Evolutionary conservation across 2,329 filamentous ascomycete genomes (phyloP).

Genomic region (Epichloe coenophiala): DNA sequence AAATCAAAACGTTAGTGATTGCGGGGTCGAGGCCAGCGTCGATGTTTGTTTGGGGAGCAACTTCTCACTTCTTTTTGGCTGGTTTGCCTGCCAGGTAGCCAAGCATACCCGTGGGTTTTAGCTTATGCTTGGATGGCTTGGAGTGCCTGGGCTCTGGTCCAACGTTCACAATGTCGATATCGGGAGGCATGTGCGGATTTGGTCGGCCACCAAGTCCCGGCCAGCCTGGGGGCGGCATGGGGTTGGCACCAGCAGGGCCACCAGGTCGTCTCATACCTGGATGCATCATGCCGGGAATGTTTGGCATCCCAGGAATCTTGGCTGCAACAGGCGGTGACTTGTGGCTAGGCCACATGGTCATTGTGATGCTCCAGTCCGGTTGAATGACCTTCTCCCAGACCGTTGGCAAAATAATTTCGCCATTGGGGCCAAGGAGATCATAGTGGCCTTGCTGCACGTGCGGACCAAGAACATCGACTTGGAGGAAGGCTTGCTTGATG

Average conservation of each 20-base stretch:
- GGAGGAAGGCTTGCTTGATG: constrained; percentile 71
- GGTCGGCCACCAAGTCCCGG: background rate
- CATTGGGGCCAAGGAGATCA: constrained; percentile 65
- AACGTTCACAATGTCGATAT: constrained; percentile 10
- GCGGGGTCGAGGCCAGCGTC: background rate
- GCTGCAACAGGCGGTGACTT: constrained; percentile 14
- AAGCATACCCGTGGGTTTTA: constrained; percentile 9
- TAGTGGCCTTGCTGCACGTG: constrained; percentile 70
- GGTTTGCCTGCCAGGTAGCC: constrained; percentile 10
- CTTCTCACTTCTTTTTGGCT: constrained; percentile 12
- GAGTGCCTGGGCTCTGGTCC: constrained; percentile 3
- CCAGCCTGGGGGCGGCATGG: constrained; percentile 9
- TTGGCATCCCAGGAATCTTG: constrained; percentile 3
- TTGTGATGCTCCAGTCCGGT: constrained; percentile 47
- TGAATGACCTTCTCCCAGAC: constrained; percentile 74
- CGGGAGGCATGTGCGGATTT: background rate
- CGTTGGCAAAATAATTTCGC: constrained; percentile 64
- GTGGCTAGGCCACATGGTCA: constrained; percentile 45
- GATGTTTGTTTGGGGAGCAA: background rate
- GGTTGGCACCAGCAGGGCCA: constrained; percentile 1
- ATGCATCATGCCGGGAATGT: constrained; percentile 1
- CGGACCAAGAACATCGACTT: constrained; percentile 62
- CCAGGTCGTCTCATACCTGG: background rate
- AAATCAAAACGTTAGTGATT: background rate
- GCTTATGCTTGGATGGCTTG: constrained; percentile 8